Percentiles rank a stretch among this genome's conserved stretches.
Evolutionary conservation across 331 rosid species (phyloP).

Genomic region (Quercus tomentella): DNA sequence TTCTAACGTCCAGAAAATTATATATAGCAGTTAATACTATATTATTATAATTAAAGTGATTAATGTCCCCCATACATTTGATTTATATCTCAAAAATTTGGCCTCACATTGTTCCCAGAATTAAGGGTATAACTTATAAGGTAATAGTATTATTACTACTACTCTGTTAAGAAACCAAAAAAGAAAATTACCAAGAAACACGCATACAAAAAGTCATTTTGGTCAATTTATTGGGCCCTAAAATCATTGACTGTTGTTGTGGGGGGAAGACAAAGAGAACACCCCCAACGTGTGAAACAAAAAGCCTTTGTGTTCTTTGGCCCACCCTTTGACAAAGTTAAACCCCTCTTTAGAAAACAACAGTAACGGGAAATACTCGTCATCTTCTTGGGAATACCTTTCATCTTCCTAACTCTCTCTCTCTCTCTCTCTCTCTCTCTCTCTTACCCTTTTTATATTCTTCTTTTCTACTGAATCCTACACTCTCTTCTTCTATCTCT

Average conservation of each 20-base stretch:
- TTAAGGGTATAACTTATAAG: not conserved
- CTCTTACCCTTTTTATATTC: constrained; percentile 15
- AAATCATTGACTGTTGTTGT: constrained; percentile 30
- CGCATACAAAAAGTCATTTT: not conserved
- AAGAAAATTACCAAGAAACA: not conserved
- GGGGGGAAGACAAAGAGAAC: constrained; percentile 57
- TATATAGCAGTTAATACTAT: too few species aligned
- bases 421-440: not conserved
- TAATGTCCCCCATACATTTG: not conserved
- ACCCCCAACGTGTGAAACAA: constrained; percentile 84
- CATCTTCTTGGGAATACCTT: constrained; percentile 77
- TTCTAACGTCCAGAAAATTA: not conserved
- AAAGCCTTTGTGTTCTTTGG: constrained; percentile 39
- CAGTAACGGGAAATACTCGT: constrained; percentile 77
- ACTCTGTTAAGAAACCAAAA: not conserved
- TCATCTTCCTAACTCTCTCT: not conserved
- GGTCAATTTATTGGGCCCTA: not conserved
- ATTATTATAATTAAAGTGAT: not conserved
- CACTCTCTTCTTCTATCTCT: not conserved
- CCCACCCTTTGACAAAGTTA: constrained; percentile 36
- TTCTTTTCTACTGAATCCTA: not conserved
- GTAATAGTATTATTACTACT: not conserved
- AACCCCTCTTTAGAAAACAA: constrained; percentile 49
- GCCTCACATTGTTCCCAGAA: constrained; percentile 41
- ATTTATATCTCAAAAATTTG: constrained; percentile 7